phyloP scores from a whole-genome alignment of 2,329 filamentous ascomycete genomes.

The Colletotrichum falcatum region DNA sequence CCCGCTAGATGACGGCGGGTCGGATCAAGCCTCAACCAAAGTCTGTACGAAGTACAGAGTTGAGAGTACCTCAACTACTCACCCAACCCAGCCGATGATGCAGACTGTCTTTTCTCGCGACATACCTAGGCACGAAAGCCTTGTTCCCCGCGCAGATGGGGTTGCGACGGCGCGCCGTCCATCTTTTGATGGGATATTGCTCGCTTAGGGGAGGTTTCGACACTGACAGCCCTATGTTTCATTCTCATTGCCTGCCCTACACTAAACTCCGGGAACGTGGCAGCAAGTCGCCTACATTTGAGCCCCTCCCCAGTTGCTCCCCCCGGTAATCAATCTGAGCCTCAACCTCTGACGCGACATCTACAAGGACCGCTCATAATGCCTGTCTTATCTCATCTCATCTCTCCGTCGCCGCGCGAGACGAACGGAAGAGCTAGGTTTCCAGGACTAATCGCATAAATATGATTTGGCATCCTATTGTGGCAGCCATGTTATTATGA shows the following conservation, averaged over 20 bases:
- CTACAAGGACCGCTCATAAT: not conserved
- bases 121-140: not conserved
- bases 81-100: not conserved
- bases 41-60: not conserved
- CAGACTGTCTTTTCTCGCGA: not conserved
- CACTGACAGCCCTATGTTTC: not conserved
- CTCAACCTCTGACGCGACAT: conserved; percentile 1
- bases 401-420: not conserved
- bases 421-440: not conserved
- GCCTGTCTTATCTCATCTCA: not conserved
- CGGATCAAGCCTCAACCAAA: not conserved
- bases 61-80: not conserved
- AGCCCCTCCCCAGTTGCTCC: not conserved
- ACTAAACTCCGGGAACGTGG: not conserved
- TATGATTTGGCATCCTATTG: not conserved
- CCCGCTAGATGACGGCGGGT: not conserved
- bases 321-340: not conserved
- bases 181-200: not conserved
- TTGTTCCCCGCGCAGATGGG: not conserved
- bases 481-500: not conserved
- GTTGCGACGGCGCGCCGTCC: not conserved
- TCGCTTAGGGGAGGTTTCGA: conserved; percentile 1
- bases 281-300: not conserved
- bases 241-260: conserved; percentile 1
- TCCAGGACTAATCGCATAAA: not conserved